Evolutionary conservation across 306 rosid genomes (phyloP), one percentile per base, ranked within the genome.

Genomic region (Neltuma alba): DNA sequence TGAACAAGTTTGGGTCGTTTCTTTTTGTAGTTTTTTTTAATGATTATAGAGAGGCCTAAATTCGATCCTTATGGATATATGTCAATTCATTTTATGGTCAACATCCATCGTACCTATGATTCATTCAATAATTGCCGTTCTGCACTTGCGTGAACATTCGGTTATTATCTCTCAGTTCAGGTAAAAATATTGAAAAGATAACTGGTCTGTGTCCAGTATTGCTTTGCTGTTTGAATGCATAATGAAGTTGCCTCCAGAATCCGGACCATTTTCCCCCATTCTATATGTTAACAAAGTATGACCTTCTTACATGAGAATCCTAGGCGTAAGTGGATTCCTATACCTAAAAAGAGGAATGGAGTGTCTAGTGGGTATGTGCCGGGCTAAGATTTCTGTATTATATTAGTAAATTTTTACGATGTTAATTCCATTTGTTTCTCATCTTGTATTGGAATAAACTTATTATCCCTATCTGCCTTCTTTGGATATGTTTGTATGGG

Each of bases 21-120:
- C 25, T 21, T 16, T 38, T 13, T 36, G 36, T 42, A 36, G 8
- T 14, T 36, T 50, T 38, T 6, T 7, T 50, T 14, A 31, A 13
- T 52, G 55, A 50, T 23, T 61, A 27, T 69, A 9, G 40, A 6
- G 7, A 20, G 25, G 21, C 38, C 34, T 76, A 44, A 34, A 61
- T 74, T 61, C 5, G 50, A 52, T 45, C 57, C 18, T 67, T 54
- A 16, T 34, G 40, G 40, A 20, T 50, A 25, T 36, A 60, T 31
- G 27, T 66, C 4, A 34, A 13, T 14, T 54, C 4, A 50, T 67
- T 83, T 75, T 75, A 18, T 82, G 50, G 50, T 50, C 31, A 40
- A 65, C 78, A 76, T 82, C 82, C 68, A 58, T 40, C 48, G 37
- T 68, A 2, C 68, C 47, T 37, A 65, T 37, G 47, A 65, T 13